A percentile compares a stretch with the other conserved stretches of the same genome.
Conservation (phyloP, 2,329 filamentous ascomycete species). For the Aspergillus bombycis region DNA sequence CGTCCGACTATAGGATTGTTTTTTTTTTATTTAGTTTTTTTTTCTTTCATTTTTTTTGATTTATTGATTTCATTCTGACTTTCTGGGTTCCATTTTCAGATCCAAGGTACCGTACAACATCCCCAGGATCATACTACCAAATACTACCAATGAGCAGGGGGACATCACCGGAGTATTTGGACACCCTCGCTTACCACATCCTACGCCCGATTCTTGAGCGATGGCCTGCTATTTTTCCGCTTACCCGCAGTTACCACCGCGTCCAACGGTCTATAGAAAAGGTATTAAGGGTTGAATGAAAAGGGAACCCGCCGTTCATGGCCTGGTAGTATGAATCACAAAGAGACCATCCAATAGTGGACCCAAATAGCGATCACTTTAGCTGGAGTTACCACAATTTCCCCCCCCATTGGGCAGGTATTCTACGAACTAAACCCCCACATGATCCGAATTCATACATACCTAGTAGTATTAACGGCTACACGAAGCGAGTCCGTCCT, state of each 20-base stretch:
- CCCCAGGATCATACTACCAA: not conserved
- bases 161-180: not conserved
- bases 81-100: not conserved
- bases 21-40: not conserved
- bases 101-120: not conserved
- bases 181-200: not conserved
- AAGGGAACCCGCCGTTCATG: not conserved
- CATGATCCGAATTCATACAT: not conserved
- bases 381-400: not conserved
- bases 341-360: not conserved
- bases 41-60: not conserved
- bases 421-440: not conserved
- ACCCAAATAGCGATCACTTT: not conserved
- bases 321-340: not conserved
- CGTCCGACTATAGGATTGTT: not conserved
- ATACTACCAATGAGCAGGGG: not conserved
- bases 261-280: not conserved
- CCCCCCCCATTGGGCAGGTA: not conserved
- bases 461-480: too few relatives aligned
- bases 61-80: not conserved
- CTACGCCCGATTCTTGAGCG: not conserved
- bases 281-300: not conserved
- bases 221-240: not conserved
- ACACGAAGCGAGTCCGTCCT: not conserved
- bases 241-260: not conserved